Percentiles rank a stretch among this genome's conserved stretches.
phyloP scores from a whole-genome alignment of 2,329 filamentous ascomycete species.

The Paraphoma sp. region DNA sequence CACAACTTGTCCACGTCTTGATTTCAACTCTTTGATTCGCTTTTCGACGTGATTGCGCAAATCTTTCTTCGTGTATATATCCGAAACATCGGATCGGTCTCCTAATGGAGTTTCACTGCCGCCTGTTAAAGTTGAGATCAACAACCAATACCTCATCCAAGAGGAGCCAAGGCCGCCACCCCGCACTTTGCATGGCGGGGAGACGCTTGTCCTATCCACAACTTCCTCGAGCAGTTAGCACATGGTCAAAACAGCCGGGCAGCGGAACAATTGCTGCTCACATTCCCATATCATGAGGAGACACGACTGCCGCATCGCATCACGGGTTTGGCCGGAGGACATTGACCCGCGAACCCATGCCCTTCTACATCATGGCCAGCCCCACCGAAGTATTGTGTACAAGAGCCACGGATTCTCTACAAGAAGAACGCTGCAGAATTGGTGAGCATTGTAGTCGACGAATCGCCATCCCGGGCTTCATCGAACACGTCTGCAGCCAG shows the following conservation, averaged over 20 bases:
- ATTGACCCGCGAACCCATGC: background rate
- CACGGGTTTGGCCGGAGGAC: background rate
- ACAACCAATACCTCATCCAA: constrained; percentile 10
- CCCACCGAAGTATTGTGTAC: background rate
- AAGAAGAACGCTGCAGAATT: no score
- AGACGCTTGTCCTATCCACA: constrained; percentile 18
- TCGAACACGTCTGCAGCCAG: no score
- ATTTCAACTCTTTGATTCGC: background rate
- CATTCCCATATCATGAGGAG: constrained; percentile 3
- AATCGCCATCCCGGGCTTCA: no score
- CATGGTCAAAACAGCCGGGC: constrained; percentile 1
- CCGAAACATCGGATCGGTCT: background rate
- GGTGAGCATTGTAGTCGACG: no score
- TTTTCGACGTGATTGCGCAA: background rate
- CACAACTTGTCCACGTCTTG: background rate
- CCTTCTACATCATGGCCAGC: background rate
- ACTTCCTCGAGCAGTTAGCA: constrained; percentile 8
- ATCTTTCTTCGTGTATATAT: background rate
- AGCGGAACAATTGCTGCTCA: constrained; percentile 12
- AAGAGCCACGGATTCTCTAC: background rate
- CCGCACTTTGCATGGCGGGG: constrained; percentile 25
- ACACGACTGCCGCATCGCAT: constrained; percentile 5
- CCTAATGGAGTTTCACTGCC: background rate
- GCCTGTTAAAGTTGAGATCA: background rate
- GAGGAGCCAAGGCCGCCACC: constrained; percentile 28